Base-by-base conservation (phyloP, 2,329 filamentous ascomycete genomes). In the Metarhizium anisopliae region DNA sequence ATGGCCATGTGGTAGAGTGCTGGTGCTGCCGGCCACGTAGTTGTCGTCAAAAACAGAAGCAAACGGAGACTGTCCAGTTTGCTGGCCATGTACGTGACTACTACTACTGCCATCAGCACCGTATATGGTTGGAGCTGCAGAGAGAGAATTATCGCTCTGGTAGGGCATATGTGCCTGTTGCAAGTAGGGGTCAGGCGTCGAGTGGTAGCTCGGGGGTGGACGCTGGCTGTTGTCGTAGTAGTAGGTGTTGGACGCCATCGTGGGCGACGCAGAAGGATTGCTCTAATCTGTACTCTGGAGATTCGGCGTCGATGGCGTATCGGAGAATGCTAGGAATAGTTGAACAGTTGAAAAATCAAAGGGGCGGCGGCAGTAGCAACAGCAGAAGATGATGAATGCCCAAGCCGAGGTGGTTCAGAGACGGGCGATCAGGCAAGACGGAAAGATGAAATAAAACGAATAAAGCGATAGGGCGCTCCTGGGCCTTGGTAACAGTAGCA, bases 41-140 rank as follows among this genome's bases (percentile, higher is more conserved):
- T 84, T 76, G 67, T 88, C 85, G 69, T 87, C 84, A 67, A 87
- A 87, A 55, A 84, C 81, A 51, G 79, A 81, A 55, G 83, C 81
- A 66, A 87, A 86, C 10, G 85, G 84, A 20, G 82, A 79, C 63
- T 63, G 72, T 50, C 66, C 68, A 30, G 68, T 68, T 56, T 69
- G 66, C 38, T 67, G 67, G 8, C 53, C 45, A 14, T 54, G 51
- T 11, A 51, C 4, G 13, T 56, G 70, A 32, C 67, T 68, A 32
- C 67, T 68, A 50, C 65, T 64, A 62, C 69, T 66, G 2, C 68
- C 56, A 67, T 30, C 35, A 18, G 63, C 56, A 69, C 66, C 63
- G 60, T 59, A 59, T 58, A 60, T 58, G 47, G 55, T 58, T 47
- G 59, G 60, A 25, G 58, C 49, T 45, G 55, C 52, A 29, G 54